Conservation (phyloP, 2,329 filamentous ascomycete genomes). For the Neonectria magnoliae region DNA sequence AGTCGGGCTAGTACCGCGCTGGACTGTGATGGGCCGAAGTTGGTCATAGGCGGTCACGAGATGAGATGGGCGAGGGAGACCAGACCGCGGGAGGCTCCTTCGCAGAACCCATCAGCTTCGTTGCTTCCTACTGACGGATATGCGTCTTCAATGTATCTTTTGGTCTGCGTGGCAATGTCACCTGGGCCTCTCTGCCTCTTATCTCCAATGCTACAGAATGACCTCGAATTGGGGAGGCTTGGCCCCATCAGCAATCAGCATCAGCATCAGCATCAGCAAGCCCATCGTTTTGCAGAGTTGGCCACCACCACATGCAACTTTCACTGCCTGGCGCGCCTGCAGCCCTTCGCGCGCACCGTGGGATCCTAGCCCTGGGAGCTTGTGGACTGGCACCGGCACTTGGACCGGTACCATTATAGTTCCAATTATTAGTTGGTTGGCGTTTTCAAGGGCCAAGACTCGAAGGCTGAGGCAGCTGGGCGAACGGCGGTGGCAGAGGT, state of each 20-base stretch:
- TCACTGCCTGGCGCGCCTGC: background rate
- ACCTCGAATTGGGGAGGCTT: background rate
- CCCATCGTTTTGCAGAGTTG: background rate
- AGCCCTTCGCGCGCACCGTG: background rate
- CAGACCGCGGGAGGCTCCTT: background rate
- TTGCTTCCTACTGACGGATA: background rate
- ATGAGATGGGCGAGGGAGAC: conserved; percentile 1
- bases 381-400: too few relatives aligned
- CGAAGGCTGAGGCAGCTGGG: too few relatives aligned
- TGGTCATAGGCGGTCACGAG: conserved; percentile 29
- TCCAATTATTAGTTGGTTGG: too few relatives aligned
- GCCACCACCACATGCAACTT: background rate
- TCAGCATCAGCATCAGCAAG: background rate
- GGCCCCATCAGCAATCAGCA: conserved; percentile 2
- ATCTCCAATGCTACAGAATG: conserved; percentile 18
- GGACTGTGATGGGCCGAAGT: conserved; percentile 29
- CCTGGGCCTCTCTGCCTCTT: background rate
- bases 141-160: background rate
- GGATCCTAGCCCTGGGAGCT: background rate
- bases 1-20: background rate
- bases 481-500: conserved; percentile 17
- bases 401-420: too few relatives aligned
- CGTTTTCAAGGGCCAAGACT: too few relatives aligned
- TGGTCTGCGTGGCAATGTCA: conserved; percentile 4
- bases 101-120: too few relatives aligned